Base-by-base conservation (phyloP, 352 stramenopile species). In the Achlya hypogyna region DNA sequence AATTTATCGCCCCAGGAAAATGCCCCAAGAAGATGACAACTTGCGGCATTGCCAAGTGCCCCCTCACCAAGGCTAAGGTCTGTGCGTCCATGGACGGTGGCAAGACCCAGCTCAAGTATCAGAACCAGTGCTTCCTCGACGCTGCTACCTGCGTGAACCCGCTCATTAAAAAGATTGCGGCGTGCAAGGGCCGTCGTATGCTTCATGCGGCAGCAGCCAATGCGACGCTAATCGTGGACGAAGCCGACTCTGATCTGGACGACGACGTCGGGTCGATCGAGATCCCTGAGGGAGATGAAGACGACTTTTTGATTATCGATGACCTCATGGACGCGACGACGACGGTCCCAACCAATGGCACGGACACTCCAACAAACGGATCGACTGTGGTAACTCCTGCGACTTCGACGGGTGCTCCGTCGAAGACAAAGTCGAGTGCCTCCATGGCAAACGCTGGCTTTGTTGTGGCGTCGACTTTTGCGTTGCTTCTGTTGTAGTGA, bases 101-200 rank as follows among this genome's bases (percentile, higher is more conserved):
- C 23, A 54, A 54, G 29, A 54, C 49, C 6, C 6, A 34, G 23
- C 23, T 34, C 23, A 54, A 54, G 29, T 54, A 34, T 16, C 49
- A 54, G 29, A 54, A 54, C 23, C 23, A 54, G 49, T 54, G 49
- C 49, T 54, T 54, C 16, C 49, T 54, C 6, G 29, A 54, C 16
- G 49, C 49, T 6, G 49, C 49, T 6, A 54, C 49, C 6, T 54
- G 49, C 16, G 29, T 54, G 23, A 54, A 54, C 29, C 29, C 49
- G 34, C 34, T 42, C 6, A 42, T 42, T 14, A 42, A 42, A 14
- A 42, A 42, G 34, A 42, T 42, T 6, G 34, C 34, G 34, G 34
- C 34, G 34, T 42, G 34, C 34, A 42, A 42, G 34, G 34, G 6
- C 6, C 34, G 34, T 16, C 34, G 34, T 6, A 14, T 42, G 34